A percentile compares a stretch with the other conserved stretches of the same genome.
Conservation (phyloP, 2,329 filamentous ascomycete genomes). For the Talaromyces sp. region DNA sequence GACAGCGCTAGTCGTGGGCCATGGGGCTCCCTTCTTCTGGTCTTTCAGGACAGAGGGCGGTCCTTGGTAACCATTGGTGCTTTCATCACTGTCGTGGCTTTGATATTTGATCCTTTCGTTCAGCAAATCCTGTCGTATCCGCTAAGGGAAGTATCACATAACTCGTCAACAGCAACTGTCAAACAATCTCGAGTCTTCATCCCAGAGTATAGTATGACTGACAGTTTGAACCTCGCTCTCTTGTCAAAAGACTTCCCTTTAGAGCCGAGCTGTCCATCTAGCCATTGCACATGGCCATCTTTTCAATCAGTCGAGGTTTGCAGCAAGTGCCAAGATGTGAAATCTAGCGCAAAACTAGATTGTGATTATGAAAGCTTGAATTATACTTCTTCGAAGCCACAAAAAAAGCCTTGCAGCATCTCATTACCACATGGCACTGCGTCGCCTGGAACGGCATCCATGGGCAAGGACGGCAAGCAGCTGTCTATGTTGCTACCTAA, state of each 20-base stretch:
- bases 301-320: background rate
- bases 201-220: background rate
- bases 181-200: background rate
- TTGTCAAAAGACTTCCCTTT: background rate
- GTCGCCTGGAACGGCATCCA: too few relatives aligned
- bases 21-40: conserved; percentile 13
- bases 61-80: conserved; percentile 17
- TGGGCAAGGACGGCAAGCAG: too few relatives aligned
- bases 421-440: too few relatives aligned
- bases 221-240: background rate
- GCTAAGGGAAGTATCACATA: background rate
- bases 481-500: too few relatives aligned
- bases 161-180: background rate
- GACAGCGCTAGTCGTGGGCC: conserved; percentile 28
- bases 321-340: background rate
- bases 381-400: background rate
- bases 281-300: background rate
- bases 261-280: background rate
- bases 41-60: conserved; percentile 6
- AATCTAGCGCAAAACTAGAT: background rate
- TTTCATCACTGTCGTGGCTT: conserved; percentile 12
- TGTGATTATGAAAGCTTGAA: too few relatives aligned
- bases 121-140: background rate
- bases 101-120: background rate
- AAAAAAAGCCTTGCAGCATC: too few relatives aligned